phyloP scores from a whole-genome alignment of 2,329 filamentous ascomycete species.

The Madurella mycetomatis region DNA sequence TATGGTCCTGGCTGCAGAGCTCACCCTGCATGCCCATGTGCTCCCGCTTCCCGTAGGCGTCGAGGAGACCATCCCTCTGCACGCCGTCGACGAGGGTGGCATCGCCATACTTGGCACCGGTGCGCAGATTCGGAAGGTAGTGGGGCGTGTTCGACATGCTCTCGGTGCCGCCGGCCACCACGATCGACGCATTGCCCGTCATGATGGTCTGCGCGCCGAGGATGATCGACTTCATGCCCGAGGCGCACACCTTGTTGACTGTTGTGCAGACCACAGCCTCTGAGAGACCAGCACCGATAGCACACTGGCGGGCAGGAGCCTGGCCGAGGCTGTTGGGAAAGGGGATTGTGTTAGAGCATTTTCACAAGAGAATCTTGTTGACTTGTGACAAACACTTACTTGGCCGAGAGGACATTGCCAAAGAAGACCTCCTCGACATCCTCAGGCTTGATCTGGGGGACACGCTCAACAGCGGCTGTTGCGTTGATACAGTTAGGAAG shows the following conservation, averaged over 20 bases:
- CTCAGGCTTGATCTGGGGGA: constrained; percentile 78
- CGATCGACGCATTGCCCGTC: constrained; percentile 85
- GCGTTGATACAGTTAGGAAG: constrained; percentile 13
- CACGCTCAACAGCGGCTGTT: constrained; percentile 73
- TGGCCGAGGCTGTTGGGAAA: constrained; percentile 73
- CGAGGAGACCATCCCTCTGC: constrained; percentile 88
- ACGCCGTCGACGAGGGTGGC: constrained; percentile 85
- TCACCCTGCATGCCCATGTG: constrained; percentile 94
- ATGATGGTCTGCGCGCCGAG: constrained; percentile 96
- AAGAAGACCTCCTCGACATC: constrained; percentile 97
- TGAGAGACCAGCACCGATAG: constrained; percentile 79
- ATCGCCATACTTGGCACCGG: constrained; percentile 89
- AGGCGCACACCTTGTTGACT: constrained; percentile 99
- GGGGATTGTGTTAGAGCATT: constrained; percentile 18
- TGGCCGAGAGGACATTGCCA: constrained; percentile 94
- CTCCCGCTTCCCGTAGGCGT: constrained; percentile 86
- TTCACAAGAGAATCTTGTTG: not conserved
- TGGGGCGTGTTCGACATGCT: constrained; percentile 98
- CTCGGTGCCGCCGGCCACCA: constrained; percentile 92
- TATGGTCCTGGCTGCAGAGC: constrained; percentile 83
- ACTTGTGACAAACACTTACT: constrained; percentile 51
- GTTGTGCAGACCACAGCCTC: constrained; percentile 81
- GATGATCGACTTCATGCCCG: constrained; percentile 88
- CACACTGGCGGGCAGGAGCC: constrained; percentile 92
- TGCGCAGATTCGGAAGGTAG: constrained; percentile 85